A percentile compares a stretch with the other conserved stretches of the same genome.
phyloP scores from a whole-genome alignment of 2,329 filamentous ascomycete genomes.

The Phyllosticta citribraziliensis region DNA sequence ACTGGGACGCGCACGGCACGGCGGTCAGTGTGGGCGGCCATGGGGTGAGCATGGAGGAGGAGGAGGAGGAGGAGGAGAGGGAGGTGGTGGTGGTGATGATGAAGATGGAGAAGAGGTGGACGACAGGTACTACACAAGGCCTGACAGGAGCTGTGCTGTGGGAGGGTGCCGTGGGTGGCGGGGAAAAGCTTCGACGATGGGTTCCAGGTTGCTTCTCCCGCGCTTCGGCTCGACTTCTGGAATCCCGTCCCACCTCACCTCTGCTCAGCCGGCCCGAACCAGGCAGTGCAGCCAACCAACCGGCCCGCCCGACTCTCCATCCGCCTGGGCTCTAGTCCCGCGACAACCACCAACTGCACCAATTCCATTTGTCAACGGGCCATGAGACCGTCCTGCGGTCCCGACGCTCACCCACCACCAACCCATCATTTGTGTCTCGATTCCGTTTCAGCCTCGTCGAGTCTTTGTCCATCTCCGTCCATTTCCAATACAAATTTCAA shows the following conservation, averaged over 20 bases:
- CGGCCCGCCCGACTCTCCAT: background rate
- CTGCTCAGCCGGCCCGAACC: background rate
- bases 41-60: background rate
- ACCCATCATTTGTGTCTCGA: background rate
- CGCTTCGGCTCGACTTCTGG: background rate
- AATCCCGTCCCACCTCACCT: background rate
- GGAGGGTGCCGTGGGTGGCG: background rate
- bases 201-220: background rate
- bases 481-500: background rate
- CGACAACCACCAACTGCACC: background rate
- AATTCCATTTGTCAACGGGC: background rate
- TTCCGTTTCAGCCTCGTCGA: background rate
- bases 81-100: background rate
- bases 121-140: background rate
- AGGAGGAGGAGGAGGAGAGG: too few relatives aligned
- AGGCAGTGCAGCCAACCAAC: background rate
- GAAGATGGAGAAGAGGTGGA: background rate
- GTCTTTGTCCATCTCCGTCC: background rate
- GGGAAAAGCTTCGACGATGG: background rate
- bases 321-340: background rate
- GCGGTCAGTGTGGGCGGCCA: background rate
- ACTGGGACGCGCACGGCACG: background rate
- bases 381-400: background rate
- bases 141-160: too few relatives aligned
- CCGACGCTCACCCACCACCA: background rate